Conservation (phyloP, 192 early-diverging fungal genomes). For the Thoreauomyces humboldtii region DNA sequence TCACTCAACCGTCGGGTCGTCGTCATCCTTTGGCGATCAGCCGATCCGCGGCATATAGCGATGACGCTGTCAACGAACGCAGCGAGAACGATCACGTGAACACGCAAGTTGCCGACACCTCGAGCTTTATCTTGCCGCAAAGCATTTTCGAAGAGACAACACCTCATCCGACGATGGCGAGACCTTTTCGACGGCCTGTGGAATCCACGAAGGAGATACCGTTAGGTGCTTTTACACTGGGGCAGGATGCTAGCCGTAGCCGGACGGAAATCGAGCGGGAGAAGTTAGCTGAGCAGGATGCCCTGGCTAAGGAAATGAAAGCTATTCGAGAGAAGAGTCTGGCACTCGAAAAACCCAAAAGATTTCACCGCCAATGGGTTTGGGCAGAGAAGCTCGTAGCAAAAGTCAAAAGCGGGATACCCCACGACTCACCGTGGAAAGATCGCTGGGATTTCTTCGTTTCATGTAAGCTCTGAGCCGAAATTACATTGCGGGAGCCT, state of each 20-base stretch:
- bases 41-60: neutral
- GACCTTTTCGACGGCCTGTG: no score
- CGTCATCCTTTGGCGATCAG: neutral
- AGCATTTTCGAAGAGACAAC: constrained; percentile 4
- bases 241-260: no score
- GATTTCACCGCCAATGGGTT: neutral
- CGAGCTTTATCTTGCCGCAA: neutral
- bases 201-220: neutral
- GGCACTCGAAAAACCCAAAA: neutral
- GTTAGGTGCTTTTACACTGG: neutral
- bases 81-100: neutral
- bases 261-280: no score
- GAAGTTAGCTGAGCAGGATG: neutral
- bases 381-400: neutral
- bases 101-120: no score
- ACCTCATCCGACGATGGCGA: no score
- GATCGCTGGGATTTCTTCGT: neutral
- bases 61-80: neutral
- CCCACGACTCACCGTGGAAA: neutral
- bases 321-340: neutral
- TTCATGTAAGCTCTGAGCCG: neutral
- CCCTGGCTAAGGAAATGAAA: neutral
- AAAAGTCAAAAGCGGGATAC: constrained; percentile 1
- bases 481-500: neutral
- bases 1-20: neutral